A percentile compares a stretch with the other conserved stretches of the same genome.
phyloP scores from a whole-genome alignment of 257 asterid genomes.

The Anisodus acutangulus region DNA sequence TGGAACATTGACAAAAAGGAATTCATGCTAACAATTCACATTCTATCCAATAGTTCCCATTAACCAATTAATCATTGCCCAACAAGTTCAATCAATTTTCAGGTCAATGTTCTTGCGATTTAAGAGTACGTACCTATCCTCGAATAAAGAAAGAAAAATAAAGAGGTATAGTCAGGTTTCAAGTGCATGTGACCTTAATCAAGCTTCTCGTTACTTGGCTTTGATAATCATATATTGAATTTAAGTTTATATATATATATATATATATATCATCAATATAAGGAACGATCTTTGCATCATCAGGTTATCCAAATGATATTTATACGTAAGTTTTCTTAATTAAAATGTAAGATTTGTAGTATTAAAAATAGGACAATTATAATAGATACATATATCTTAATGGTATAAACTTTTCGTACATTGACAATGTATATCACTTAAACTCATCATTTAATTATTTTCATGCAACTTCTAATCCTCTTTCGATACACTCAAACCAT shows the following conservation, averaged over 20 bases:
- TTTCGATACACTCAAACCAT: too few relatives aligned
- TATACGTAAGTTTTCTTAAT: too few relatives aligned
- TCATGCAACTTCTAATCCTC: background rate
- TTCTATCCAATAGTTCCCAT: conserved; percentile 4
- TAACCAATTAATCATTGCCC: background rate
- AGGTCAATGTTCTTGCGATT: background rate
- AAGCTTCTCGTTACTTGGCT: background rate
- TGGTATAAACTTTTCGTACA: too few relatives aligned
- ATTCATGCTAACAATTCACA: background rate
- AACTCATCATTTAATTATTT: too few relatives aligned
- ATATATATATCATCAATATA: background rate
- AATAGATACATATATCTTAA: background rate
- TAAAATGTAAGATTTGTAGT: too few relatives aligned
- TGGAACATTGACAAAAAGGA: background rate
- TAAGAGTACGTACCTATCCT: background rate
- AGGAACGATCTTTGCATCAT: too few relatives aligned
- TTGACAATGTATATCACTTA: too few relatives aligned
- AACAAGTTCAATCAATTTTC: background rate
- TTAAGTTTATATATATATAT: too few relatives aligned
- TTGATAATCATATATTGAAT: background rate
- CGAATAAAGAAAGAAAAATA: background rate
- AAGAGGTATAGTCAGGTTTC: background rate
- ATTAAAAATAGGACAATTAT: too few relatives aligned
- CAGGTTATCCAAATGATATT: too few relatives aligned
- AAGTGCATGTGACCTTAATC: background rate